Base-by-base conservation (phyloP, 1,284 basidiomycete species). In the Laetiporus sulphureus region DNA sequence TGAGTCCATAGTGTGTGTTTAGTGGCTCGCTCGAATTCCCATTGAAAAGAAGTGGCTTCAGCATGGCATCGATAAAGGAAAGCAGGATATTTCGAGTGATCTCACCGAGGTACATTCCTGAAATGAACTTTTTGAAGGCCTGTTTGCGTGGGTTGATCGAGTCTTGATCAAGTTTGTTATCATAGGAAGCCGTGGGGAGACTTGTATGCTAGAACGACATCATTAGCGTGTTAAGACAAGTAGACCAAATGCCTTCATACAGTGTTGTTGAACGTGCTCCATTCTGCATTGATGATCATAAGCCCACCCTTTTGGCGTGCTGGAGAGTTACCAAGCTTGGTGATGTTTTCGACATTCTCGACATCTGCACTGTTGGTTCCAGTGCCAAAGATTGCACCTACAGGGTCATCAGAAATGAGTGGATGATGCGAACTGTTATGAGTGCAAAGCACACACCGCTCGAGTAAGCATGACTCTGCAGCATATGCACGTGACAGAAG, bases 41-140 rank as follows among this genome's bases (percentile, higher is more conserved):
- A 43, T 70, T 65, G 65, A 99, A 97, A 22, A 98, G 71, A 15
- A 88, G 55, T 4, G 83, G 63, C 42, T 68, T 70, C 1, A 85
- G 85, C n/a, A 75, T 65, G 4, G 83, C 79, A 60, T 98, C 95
- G 55, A 98, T 75, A 47, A 99, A 71, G 46, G 91, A 77, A 23
- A 95, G 71, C 35, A 98, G 71, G 49, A 96, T 71, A 57, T 89
- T 88, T 36, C 95, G 84, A 15, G 85, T 78, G 50, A 98, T 80
- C 66, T 99, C 95, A 45, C 95, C 95, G 29, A 98, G 79, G 65
- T 99, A 98, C 94, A 99, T 98, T 46, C 96, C 96, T 2, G 92
- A 96, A 52, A 99, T 90, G 71, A 97, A 92, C 70, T 99, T 99
- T 65, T 99, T 95, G 58, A 94, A 99, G 2, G 88, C 86, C 63